Conservation (phyloP, 2,329 filamentous ascomycete species). For the Phoma sp. region DNA sequence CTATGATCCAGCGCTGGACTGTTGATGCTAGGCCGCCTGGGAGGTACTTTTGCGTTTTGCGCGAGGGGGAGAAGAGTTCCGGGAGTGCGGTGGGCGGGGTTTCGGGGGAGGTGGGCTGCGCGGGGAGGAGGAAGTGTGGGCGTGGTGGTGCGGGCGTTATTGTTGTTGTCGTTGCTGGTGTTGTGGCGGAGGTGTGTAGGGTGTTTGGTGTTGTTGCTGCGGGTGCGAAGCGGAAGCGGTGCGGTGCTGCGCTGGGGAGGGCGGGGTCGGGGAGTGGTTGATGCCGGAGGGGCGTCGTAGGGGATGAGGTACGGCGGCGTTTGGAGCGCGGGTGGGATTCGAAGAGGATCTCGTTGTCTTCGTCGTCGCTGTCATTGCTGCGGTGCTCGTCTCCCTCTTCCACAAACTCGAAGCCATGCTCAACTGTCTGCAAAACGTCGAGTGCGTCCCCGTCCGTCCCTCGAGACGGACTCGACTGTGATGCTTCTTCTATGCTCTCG, state of each 20-base stretch:
- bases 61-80: conserved; percentile 61
- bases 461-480: conserved; percentile 28
- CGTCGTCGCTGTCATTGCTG: neutral
- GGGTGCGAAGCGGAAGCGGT: conserved; percentile 36
- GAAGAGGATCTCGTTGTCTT: conserved; percentile 41
- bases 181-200: neutral
- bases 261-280: neutral
- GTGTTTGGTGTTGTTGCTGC: conserved; percentile 5
- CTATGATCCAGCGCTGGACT: conserved; percentile 59
- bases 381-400: conserved; percentile 8
- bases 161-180: conserved; percentile 3
- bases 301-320: conserved; percentile 31
- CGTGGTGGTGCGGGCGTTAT: conserved; percentile 23
- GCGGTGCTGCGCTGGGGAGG: conserved; percentile 15
- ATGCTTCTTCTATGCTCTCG: conserved; percentile 44
- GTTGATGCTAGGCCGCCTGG: conserved; percentile 57
- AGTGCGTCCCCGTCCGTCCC: conserved; percentile 9
- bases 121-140: conserved; percentile 50
- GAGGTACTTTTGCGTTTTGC: conserved; percentile 57
- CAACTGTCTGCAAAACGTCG: conserved; percentile 21
- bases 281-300: neutral
- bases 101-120: conserved; percentile 37
- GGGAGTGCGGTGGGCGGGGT: conserved; percentile 50
- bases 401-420: conserved; percentile 6
- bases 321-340: conserved; percentile 23